A percentile compares a stretch with the other conserved stretches of the same genome.
Evolutionary conservation across 345 rosid species (phyloP).

Genomic region (Euphorbia lathyris): DNA sequence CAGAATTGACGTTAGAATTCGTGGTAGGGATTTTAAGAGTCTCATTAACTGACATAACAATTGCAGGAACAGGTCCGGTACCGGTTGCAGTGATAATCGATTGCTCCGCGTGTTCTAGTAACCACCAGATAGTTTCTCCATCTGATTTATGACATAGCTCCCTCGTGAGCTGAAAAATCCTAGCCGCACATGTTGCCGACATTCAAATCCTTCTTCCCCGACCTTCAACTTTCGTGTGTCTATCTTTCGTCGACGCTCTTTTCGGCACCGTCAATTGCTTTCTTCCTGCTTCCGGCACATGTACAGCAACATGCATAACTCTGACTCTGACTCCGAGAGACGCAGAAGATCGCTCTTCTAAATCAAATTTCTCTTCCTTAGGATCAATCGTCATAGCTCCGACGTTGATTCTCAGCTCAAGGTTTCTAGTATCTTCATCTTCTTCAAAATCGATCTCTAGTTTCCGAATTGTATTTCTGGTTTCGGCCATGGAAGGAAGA

Average conservation of each 20-base stretch:
- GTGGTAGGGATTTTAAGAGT: conserved; percentile 81
- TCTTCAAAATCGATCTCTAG: conserved; percentile 28
- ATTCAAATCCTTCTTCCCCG: conserved; percentile 93
- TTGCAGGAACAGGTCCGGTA: conserved; percentile 88
- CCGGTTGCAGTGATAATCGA: conserved; percentile 89
- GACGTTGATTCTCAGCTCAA: conserved; percentile 36
- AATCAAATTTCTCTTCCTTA: conserved; percentile 47
- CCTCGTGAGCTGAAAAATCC: conserved; percentile 82
- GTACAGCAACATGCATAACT: conserved; percentile 29
- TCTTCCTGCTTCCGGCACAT: conserved; percentile 33
- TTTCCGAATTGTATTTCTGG: conserved; percentile 24
- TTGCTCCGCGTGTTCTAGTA: conserved; percentile 80
- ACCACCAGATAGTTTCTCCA: conserved; percentile 88
- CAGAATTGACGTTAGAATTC: conserved; percentile 33
- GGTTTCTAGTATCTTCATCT: conserved; percentile 23
- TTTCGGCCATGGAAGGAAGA: conserved; percentile 35
- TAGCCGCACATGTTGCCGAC: conserved; percentile 92
- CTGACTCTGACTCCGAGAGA: too few species aligned
- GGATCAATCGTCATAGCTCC: conserved; percentile 18
- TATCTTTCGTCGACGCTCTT: conserved; percentile 73
- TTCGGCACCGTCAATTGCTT: conserved; percentile 37
- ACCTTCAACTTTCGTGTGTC: conserved; percentile 93
- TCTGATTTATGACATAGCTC: conserved; percentile 90
- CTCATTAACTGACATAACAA: conserved; percentile 88
- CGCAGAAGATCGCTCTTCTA: conserved; percentile 7